phyloP scores from a whole-genome alignment of 2,329 filamentous ascomycete genomes.

The Fusarium chlamydosporum region DNA sequence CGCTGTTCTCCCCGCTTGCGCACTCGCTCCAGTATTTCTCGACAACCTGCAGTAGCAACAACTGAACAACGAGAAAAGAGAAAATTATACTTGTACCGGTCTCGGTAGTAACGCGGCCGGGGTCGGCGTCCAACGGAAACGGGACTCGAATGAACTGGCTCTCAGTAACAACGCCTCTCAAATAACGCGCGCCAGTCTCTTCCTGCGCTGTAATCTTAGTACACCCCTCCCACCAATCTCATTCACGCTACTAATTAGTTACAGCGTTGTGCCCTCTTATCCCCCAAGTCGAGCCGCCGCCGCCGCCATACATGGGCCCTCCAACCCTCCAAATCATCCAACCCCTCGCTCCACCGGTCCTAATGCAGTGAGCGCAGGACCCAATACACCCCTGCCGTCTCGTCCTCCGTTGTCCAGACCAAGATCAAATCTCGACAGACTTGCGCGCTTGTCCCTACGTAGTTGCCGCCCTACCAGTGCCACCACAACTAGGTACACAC shows the following conservation, averaged over 20 bases:
- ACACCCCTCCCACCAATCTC: conserved; percentile 49
- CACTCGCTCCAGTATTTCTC: conserved; percentile 38
- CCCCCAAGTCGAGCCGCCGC: conserved; percentile 52
- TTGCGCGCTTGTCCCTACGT: conserved; percentile 50
- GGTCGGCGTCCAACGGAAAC: conserved; percentile 48
- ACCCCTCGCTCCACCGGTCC: conserved; percentile 52
- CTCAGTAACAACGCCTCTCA: conserved; percentile 44
- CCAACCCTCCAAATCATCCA: conserved; percentile 50
- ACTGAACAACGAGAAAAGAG: conserved; percentile 38
- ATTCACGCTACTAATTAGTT: conserved; percentile 45
- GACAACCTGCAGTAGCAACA: conserved; percentile 41
- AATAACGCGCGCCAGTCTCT: conserved; percentile 45
- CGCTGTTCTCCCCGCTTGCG: conserved; percentile 35
- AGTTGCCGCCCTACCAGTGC: conserved; percentile 50
- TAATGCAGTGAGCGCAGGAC: conserved; percentile 50
- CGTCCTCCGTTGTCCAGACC: conserved; percentile 51
- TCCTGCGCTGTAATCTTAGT: conserved; percentile 38
- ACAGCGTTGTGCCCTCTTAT: conserved; percentile 49
- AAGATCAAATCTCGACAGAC: conserved; percentile 52
- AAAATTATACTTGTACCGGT: conserved; percentile 39
- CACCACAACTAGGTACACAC: conserved; percentile 47
- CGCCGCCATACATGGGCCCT: conserved; percentile 50
- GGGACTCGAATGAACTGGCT: conserved; percentile 45
- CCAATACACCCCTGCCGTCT: conserved; percentile 52
- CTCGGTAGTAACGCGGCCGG: conserved; percentile 47